Evolutionary conservation across 2,329 filamentous ascomycete species (phyloP).

Genomic region (Daldinia sp.): DNA sequence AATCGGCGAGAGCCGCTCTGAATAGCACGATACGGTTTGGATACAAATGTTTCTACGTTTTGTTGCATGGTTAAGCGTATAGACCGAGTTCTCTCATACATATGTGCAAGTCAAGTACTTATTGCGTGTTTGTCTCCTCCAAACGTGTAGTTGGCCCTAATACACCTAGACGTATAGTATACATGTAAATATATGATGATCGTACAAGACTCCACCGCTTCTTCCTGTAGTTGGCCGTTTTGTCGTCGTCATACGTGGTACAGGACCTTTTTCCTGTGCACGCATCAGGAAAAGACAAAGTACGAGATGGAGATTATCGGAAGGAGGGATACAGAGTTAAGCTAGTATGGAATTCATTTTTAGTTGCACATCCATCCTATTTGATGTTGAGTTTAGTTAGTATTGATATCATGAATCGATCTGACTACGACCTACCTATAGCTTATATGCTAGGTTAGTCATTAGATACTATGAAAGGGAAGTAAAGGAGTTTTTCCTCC

Average conservation of each 20-base stretch:
- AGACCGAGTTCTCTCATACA: background rate
- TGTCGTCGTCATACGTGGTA: slow-evolving; percentile 33
- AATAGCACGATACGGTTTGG: background rate
- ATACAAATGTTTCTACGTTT: background rate
- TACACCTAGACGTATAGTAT: too few species aligned
- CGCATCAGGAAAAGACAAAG: slow-evolving; percentile 14
- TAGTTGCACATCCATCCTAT: background rate
- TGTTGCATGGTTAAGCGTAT: background rate
- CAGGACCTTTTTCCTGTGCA: slow-evolving; percentile 11
- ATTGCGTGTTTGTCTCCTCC: slow-evolving; percentile 21
- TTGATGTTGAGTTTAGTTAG: background rate
- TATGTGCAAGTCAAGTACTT: background rate
- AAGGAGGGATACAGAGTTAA: slow-evolving; percentile 1
- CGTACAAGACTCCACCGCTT: slow-evolving; percentile 25
- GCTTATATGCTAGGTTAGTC: background rate
- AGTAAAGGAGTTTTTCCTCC: too few species aligned
- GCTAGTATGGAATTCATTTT: background rate
- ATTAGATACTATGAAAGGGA: background rate
- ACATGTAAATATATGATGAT: slow-evolving; percentile 7
- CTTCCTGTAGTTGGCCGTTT: slow-evolving; percentile 34
- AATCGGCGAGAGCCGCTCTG: slow-evolving; percentile 23
- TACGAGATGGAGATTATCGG: background rate
- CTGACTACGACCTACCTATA: background rate
- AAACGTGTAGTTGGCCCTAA: background rate
- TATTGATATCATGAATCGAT: slow-evolving; percentile 1